Evolutionary conservation across 1,284 basidiomycete genomes (phyloP).

Genomic region (Fomitopsis pinicola): DNA sequence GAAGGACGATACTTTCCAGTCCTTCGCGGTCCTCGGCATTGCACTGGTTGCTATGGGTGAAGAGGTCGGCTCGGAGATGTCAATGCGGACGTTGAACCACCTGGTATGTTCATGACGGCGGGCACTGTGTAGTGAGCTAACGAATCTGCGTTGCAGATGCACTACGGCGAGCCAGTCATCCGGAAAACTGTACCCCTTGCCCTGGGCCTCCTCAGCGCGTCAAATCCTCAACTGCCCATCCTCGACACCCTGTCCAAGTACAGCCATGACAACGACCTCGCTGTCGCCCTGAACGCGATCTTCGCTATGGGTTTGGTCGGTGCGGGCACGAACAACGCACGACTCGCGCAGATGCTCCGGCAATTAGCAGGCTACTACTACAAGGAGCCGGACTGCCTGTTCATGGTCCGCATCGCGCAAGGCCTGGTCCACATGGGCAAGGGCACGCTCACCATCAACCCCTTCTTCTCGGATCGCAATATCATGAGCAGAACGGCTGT

Average conservation of each 20-base stretch:
- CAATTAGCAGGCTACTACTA: slow-evolving; percentile 96
- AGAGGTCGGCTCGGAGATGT: slow-evolving; percentile 98
- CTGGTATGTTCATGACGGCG: slow-evolving; percentile 49
- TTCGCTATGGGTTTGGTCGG: slow-evolving; percentile 99
- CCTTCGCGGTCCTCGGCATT: slow-evolving; percentile 93
- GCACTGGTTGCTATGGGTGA: slow-evolving; percentile 98
- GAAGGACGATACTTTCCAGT: slow-evolving; percentile 83
- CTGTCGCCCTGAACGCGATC: slow-evolving; percentile 95
- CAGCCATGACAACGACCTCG: slow-evolving; percentile 97
- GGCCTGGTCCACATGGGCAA: slow-evolving; percentile 99
- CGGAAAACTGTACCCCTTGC: slow-evolving; percentile 95
- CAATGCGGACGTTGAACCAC: slow-evolving; percentile 91
- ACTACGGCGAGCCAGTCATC: slow-evolving; percentile 94
- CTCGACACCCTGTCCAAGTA: slow-evolving; percentile 99
- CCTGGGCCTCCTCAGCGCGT: slow-evolving; percentile 90
- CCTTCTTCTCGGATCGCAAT: slow-evolving; percentile 92
- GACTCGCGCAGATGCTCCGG: slow-evolving; percentile 95
- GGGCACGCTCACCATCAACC: slow-evolving; percentile 96
- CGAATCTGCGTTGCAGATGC: slow-evolving; percentile 66
- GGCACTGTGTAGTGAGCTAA: no score
- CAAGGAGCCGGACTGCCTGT: slow-evolving; percentile 96
- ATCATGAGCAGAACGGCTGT: slow-evolving; percentile 89
- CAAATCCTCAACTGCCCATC: slow-evolving; percentile 94
- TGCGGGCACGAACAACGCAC: slow-evolving; percentile 97
- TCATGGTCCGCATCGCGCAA: slow-evolving; percentile 95